Conservation (phyloP, 2,329 filamentous ascomycete species). For the Aspergillus terreus region DNA sequence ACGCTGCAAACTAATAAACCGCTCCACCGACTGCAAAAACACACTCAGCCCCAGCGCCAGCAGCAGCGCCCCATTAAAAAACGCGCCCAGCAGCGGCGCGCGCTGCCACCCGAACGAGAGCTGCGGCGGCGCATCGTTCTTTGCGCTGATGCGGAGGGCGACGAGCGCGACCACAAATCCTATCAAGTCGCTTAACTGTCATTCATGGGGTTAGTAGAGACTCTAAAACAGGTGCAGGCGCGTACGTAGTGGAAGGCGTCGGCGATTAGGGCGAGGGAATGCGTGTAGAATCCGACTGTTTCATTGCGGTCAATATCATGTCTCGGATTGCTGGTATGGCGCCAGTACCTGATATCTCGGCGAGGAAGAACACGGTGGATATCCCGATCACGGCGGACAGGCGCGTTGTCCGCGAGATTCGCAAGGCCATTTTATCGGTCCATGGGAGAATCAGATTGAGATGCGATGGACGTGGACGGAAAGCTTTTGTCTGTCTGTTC, state of each 20-base stretch:
- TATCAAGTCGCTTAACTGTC: slow-evolving; percentile 66
- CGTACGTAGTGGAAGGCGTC: slow-evolving; percentile 76
- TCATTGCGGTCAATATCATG: background rate
- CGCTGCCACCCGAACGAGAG: slow-evolving; percentile 75
- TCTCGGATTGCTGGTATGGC: background rate
- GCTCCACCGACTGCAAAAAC: slow-evolving; percentile 67
- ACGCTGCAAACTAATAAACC: slow-evolving; percentile 38
- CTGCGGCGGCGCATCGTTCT: slow-evolving; percentile 48
- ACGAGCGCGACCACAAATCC: slow-evolving; percentile 64
- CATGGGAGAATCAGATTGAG: too few species aligned
- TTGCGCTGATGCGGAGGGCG: slow-evolving; percentile 53
- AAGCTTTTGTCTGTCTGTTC: too few species aligned
- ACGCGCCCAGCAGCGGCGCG: slow-evolving; percentile 68
- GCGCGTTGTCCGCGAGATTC: slow-evolving; percentile 27
- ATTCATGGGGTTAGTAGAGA: too few species aligned
- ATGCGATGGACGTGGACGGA: too few species aligned
- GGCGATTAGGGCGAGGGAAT: slow-evolving; percentile 67
- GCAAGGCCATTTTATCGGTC: slow-evolving; percentile 17
- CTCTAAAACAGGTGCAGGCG: background rate
- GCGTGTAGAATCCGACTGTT: slow-evolving; percentile 64
- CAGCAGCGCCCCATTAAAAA: slow-evolving; percentile 76
- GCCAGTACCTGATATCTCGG: slow-evolving; percentile 28
- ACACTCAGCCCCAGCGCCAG: slow-evolving; percentile 70
- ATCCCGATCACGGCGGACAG: slow-evolving; percentile 28
- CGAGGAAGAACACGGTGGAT: slow-evolving; percentile 29